phyloP scores from a whole-genome alignment of 2,329 filamentous ascomycete species.

The Paraphoma chrysanthemicola region DNA sequence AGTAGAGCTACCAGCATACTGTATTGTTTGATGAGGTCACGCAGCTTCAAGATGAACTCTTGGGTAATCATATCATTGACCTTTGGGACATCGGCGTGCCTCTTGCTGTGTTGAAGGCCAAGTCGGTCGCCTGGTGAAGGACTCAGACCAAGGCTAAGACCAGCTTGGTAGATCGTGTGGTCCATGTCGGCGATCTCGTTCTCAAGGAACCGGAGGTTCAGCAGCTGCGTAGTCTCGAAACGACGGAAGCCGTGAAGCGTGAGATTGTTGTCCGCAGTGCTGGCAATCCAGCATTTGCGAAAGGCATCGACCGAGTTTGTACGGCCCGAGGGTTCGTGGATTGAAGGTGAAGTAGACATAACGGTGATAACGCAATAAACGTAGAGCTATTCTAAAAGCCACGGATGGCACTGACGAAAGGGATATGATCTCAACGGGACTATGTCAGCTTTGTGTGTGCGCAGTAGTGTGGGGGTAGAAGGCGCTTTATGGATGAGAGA shows the following conservation, averaged over 20 bases:
- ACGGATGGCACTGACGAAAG: too few species aligned
- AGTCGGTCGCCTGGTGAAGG: slow-evolving; percentile 31
- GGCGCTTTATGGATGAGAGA: too few species aligned
- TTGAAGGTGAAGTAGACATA: background rate
- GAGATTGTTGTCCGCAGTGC: slow-evolving; percentile 29
- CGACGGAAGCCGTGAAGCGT: slow-evolving; percentile 31
- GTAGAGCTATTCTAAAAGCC: too few species aligned
- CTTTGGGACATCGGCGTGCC: slow-evolving; percentile 16
- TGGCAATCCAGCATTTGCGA: slow-evolving; percentile 15
- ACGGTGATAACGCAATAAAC: too few species aligned
- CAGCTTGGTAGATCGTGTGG: slow-evolving; percentile 43
- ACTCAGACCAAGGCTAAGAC: slow-evolving; percentile 30
- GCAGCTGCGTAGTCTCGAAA: slow-evolving; percentile 37
- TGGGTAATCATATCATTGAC: slow-evolving; percentile 16
- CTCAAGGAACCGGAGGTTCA: slow-evolving; percentile 46
- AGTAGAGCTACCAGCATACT: slow-evolving; percentile 10
- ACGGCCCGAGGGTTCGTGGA: background rate
- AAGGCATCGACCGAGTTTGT: too few species aligned
- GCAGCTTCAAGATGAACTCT: slow-evolving; percentile 23
- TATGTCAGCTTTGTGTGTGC: too few species aligned
- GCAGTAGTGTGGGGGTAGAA: too few species aligned
- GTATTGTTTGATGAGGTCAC: slow-evolving; percentile 24
- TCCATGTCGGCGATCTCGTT: slow-evolving; percentile 42
- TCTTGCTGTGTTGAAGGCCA: slow-evolving; percentile 31
- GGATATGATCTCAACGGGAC: too few species aligned